phyloP scores from a whole-genome alignment of 139 green algal genomes.

The Chlamydomonas urium region DNA sequence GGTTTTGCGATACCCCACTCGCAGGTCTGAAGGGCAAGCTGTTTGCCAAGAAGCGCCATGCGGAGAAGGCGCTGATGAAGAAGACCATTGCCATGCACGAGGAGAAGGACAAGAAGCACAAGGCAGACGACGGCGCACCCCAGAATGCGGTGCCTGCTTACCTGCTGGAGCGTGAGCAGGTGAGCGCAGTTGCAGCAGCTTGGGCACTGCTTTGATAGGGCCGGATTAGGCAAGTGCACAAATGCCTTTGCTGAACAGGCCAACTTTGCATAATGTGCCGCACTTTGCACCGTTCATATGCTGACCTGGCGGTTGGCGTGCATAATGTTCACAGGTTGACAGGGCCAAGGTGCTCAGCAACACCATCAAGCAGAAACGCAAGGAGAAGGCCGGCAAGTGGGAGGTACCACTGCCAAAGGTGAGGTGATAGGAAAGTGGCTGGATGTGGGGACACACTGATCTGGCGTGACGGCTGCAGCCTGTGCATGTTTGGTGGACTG shows the following conservation, averaged over 20 bases:
- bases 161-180: conserved; percentile 96
- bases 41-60: conserved; percentile 93
- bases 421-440: no score
- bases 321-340: conserved; percentile 65
- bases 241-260: no score
- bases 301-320: no score
- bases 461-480: no score
- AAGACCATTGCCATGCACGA: conserved; percentile 99
- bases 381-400: conserved; percentile 99
- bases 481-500: no score
- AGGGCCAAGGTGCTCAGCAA: conserved; percentile 98
- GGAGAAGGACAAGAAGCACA: conserved; percentile 89
- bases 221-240: no score
- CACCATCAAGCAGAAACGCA: conserved; percentile 99
- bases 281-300: no score
- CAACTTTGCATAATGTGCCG: no score
- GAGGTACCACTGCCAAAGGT: conserved; percentile 99
- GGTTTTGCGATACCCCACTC: conserved; percentile 14
- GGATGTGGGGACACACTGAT: no score
- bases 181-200: no score
- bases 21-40: conserved; percentile 96
- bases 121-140: conserved; percentile 79
- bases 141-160: conserved; percentile 93
- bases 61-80: conserved; percentile 98
- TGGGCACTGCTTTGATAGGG: not conserved